These are phyloP conservation scores for Paxillus involutus DNA, from an alignment of 768 basidiomycete genomes.

Conservation along the genomic window DNA sequence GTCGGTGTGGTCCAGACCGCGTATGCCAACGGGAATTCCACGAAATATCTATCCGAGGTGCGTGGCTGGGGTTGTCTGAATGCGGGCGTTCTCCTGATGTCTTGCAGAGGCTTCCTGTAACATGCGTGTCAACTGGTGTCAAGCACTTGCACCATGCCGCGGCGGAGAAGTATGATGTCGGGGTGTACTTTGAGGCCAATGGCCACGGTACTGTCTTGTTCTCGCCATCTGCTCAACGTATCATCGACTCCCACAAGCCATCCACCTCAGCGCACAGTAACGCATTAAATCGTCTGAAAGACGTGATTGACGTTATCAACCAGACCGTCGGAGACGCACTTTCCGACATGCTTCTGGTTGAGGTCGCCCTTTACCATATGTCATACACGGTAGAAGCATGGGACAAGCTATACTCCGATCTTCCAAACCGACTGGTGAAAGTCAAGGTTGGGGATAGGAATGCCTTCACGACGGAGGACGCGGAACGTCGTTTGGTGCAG, in stretches of 20 bases:
- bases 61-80: slow-evolving; percentile 29
- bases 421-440: slow-evolving; percentile 94
- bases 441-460: slow-evolving; percentile 83
- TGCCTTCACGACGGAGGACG: slow-evolving; percentile 88
- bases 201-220: slow-evolving; percentile 98
- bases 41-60: slow-evolving; percentile 85
- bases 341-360: slow-evolving; percentile 94
- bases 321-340: slow-evolving; percentile 98
- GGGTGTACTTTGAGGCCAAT: slow-evolving; percentile 99
- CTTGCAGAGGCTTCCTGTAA: slow-evolving; percentile 85
- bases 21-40: slow-evolving; percentile 97
- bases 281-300: slow-evolving; percentile 73
- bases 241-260: slow-evolving; percentile 63
- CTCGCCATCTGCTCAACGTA: slow-evolving; percentile 69
- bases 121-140: slow-evolving; percentile 94
- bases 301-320: slow-evolving; percentile 86
- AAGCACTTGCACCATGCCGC: slow-evolving; percentile 99
- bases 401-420: slow-evolving; percentile 90
- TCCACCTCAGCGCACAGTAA: slow-evolving; percentile 81
- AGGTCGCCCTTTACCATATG: slow-evolving; percentile 86
- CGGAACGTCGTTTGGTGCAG: slow-evolving; percentile 83
- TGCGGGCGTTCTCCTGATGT: too few species aligned
- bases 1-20: slow-evolving; percentile 98
- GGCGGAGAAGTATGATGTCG: slow-evolving; percentile 85
- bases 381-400: slow-evolving; percentile 83